Percentiles rank a stretch among this genome's conserved stretches.
These are phyloP conservation scores for Nothomitra cinnamomea DNA, from an alignment of 2,329 filamentous ascomycete genomes.

Conservation along the genomic window DNA sequence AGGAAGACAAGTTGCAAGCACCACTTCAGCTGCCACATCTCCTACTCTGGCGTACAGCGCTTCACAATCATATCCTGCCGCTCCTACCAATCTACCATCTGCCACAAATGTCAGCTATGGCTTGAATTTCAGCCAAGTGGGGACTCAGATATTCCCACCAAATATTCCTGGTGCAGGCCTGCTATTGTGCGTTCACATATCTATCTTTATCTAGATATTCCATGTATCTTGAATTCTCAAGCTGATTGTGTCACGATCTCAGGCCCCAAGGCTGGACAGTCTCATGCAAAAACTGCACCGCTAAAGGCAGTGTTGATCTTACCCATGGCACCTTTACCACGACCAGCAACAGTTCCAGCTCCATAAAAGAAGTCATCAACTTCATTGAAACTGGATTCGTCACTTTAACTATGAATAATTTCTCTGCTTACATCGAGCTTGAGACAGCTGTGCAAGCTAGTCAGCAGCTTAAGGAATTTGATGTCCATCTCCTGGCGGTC, in stretches of 20 bases:
- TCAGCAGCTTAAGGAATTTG: not conserved
- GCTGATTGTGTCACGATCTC: not conserved
- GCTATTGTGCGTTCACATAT: not conserved
- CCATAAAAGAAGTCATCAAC: not conserved
- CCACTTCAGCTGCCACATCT: not conserved
- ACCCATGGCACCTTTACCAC: not conserved
- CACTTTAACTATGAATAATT: not conserved
- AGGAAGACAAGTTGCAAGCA: not conserved
- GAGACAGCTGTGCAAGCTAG: not conserved
- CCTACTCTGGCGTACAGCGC: not conserved
- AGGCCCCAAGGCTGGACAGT: not conserved
- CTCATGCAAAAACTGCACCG: not conserved
- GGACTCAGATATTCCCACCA: not conserved
- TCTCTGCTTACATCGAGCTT: not conserved
- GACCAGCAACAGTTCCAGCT: not conserved
- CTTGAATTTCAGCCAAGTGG: not conserved
- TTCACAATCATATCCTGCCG: not conserved
- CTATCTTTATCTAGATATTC: not conserved
- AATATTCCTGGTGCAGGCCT: not conserved
- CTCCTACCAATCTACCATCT: not conserved
- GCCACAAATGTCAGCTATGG: not conserved
- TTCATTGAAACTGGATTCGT: not conserved
- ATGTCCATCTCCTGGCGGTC: not conserved
- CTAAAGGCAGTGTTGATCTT: not conserved
- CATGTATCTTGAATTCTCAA: no score